A percentile compares a stretch with the other conserved stretches of the same genome.
Evolutionary conservation across 2,329 filamentous ascomycete genomes (phyloP).

Genomic region (Fusarium setosum): DNA sequence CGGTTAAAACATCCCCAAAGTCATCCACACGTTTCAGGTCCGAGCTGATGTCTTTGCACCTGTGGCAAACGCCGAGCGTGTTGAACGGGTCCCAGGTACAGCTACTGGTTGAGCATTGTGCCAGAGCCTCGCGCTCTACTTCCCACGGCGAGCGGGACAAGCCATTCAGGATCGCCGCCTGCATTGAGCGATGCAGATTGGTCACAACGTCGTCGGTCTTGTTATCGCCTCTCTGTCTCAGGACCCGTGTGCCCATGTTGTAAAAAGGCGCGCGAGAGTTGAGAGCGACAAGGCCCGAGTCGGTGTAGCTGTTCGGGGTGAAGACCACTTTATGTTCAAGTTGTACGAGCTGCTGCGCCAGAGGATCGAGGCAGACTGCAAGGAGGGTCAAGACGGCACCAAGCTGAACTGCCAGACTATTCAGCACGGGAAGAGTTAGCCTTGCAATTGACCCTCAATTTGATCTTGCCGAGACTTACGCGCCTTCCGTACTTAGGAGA

Average conservation of each 20-base stretch:
- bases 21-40: slow-evolving; percentile 5
- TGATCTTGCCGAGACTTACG: slow-evolving; percentile 4
- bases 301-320: background rate
- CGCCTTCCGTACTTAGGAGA: background rate
- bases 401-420: background rate
- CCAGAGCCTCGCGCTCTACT: background rate
- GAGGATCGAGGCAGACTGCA: slow-evolving; percentile 11
- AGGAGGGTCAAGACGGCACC: slow-evolving; percentile 21
- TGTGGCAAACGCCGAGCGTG: slow-evolving; percentile 34
- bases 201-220: background rate
- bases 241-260: background rate
- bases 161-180: slow-evolving; percentile 20
- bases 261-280: slow-evolving; percentile 5
- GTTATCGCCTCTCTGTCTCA: background rate
- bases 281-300: background rate
- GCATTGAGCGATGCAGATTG: slow-evolving; percentile 7
- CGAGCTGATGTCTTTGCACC: slow-evolving; percentile 30
- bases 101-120: slow-evolving; percentile 31
- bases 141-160: slow-evolving; percentile 12
- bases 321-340: slow-evolving; percentile 9
- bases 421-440: background rate
- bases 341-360: slow-evolving; percentile 20
- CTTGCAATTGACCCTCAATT: background rate
- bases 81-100: slow-evolving; percentile 37
- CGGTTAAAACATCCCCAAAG: background rate